Percentiles rank a stretch among this genome's conserved stretches.
Conservation (phyloP, 108 stramenopile genomes). For the Skeletonema potamos region DNA sequence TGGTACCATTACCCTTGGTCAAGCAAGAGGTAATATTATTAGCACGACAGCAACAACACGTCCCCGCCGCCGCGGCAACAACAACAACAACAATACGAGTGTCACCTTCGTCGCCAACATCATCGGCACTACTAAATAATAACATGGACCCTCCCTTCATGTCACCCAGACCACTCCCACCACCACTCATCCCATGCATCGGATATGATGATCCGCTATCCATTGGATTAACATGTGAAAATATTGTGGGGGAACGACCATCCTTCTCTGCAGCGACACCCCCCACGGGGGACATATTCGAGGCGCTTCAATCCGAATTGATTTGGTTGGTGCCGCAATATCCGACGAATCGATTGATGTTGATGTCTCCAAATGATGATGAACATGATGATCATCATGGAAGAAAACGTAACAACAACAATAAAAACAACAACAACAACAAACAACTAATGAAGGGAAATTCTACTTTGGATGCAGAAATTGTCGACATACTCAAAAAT, state of each 20-base stretch:
- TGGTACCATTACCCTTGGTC: background rate
- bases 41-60: background rate
- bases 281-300: slow-evolving; percentile 31
- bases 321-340: slow-evolving; percentile 78
- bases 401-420: background rate
- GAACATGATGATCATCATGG: background rate
- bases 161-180: slow-evolving; percentile 14
- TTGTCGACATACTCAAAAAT: slow-evolving; percentile 56
- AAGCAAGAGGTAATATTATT: no score
- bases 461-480: slow-evolving; percentile 43
- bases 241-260: background rate
- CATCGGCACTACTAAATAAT: background rate
- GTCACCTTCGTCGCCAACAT: background rate
- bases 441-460: background rate
- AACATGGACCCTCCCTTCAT: background rate
- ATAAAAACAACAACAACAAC: no score
- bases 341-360: slow-evolving; percentile 58
- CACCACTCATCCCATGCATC: slow-evolving; percentile 20
- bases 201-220: slow-evolving; percentile 22
- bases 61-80: no score
- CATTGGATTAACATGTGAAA: background rate
- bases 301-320: slow-evolving; percentile 69
- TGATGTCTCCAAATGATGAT: slow-evolving; percentile 25
- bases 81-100: no score
- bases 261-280: background rate